Base-by-base conservation (phyloP, 2,329 filamentous ascomycete species). In the Setomelanomma holmii region DNA sequence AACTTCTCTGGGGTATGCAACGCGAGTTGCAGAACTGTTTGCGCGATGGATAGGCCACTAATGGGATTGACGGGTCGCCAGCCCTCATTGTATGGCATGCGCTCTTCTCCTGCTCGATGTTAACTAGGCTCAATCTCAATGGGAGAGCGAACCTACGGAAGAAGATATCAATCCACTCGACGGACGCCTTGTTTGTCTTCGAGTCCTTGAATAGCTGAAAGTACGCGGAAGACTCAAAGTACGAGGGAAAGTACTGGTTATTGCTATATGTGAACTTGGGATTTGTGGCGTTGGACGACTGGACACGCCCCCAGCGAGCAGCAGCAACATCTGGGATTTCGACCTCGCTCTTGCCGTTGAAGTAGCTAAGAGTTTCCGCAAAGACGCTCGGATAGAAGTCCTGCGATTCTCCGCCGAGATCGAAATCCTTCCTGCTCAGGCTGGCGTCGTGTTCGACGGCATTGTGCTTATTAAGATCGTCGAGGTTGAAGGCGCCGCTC, bases 391-490 rank as follows among this genome's bases (percentile, higher is more conserved):
- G 43, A 30, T 65, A 52, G 36, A 67, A 60, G 4, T 48, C 56
- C 34, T 66, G 57, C 39, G 64, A 58, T 30, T 68, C 67, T 3
- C 68, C 72, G 19, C 62, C 60, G 12, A 58, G 17, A 40, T 66
- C 61, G 16, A 56, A 49, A 42, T 69, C 66, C 38, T 49, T 42
- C 6, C 72, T 59, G 0, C 61, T 63, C 1, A 75, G 60, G 6
- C 66, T 71, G 20, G 57, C 71, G 45, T 76, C 74, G 45, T 76
- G 72, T 55, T 76, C 74, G 19, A 76, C 60, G 2, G 58, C 55
- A 27, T 67, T 63, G 58, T 75, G 74, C 21, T 61, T 66, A n/a
- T 61, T 58, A 1, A 75, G 48, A 40, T 75, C 64, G 22, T 69
- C 64, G 7, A 76, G 63, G 44, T 66, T 60, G 39, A 75, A 65